phyloP scores from a whole-genome alignment of 768 basidiomycete genomes.

The Fistulinella prunicolor region DNA sequence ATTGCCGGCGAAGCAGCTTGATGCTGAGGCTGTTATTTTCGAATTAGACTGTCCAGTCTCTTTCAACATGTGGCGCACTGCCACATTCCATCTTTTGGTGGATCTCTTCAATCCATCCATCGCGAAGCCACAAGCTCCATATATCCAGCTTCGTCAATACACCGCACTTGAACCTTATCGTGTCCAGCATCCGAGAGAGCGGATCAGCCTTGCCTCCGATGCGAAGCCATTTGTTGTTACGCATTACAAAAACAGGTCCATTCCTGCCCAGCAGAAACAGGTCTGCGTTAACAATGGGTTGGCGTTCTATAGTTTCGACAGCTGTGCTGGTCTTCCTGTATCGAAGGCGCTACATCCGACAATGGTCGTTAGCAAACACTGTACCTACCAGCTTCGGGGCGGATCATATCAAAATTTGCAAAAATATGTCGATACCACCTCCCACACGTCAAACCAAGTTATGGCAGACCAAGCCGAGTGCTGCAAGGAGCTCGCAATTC shows the following conservation, averaged over 20 bases:
- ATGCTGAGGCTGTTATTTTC: constrained; percentile 37
- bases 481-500: constrained; percentile 37
- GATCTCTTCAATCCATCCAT: constrained; percentile 32
- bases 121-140: constrained; percentile 1
- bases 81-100: constrained; percentile 39
- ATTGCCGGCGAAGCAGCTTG: constrained; percentile 28
- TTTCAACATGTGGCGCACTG: constrained; percentile 44
- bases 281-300: constrained; percentile 38
- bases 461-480: constrained; percentile 43
- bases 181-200: constrained; percentile 13
- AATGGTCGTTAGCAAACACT: constrained; percentile 18
- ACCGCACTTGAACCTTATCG: constrained; percentile 8
- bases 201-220: constrained; percentile 23
- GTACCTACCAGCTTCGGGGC: constrained; percentile 32
- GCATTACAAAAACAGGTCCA: constrained; percentile 11
- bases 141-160: constrained; percentile 18
- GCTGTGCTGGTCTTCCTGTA: constrained; percentile 9
- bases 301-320: constrained; percentile 31
- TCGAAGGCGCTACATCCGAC: constrained; percentile 13
- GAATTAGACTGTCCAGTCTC: constrained; percentile 39
- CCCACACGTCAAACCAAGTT: constrained; percentile 43
- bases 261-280: constrained; percentile 12
- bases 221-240: constrained; percentile 19
- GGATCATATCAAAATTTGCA: constrained; percentile 37
- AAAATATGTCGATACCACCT: constrained; percentile 34